Conservation (phyloP, 2,329 filamentous ascomycete species). For the Aspergillus vadensis region DNA sequence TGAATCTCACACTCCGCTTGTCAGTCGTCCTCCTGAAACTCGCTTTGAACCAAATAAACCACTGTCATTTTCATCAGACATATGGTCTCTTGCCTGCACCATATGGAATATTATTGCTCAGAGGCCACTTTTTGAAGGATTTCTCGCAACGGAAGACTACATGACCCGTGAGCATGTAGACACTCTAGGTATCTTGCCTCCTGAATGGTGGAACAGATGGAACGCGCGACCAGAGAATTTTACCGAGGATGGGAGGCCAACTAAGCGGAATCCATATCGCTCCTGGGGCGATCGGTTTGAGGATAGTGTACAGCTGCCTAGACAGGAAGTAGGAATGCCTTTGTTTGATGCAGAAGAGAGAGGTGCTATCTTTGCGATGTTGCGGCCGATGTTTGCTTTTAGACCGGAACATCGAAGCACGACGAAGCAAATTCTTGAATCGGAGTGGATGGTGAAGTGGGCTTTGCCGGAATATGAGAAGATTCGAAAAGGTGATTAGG, state of each 20-base stretch:
- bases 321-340: constrained; percentile 25
- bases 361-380: constrained; percentile 29
- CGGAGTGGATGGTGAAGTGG: background rate
- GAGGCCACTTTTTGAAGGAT: constrained; percentile 32
- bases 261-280: constrained; percentile 21
- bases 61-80: constrained; percentile 40
- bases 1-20: too few species aligned
- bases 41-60: constrained; percentile 38
- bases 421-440: background rate
- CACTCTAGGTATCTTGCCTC: constrained; percentile 33
- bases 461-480: background rate
- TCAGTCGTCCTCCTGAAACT: constrained; percentile 34
- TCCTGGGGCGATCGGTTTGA: constrained; percentile 32
- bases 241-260: constrained; percentile 29
- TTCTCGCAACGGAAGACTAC: constrained; percentile 31
- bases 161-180: constrained; percentile 37
- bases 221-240: constrained; percentile 24
- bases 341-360: constrained; percentile 26
- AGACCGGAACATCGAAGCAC: background rate
- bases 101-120: constrained; percentile 41
- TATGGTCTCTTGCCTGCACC: constrained; percentile 44
- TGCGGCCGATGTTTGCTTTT: constrained; percentile 27
- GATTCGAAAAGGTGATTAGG: too few species aligned
- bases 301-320: constrained; percentile 30
- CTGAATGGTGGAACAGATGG: constrained; percentile 33